These are phyloP conservation scores for Phytophthora niederhauseri DNA, from an alignment of 352 stramenopile genomes.

Conservation along the genomic window DNA sequence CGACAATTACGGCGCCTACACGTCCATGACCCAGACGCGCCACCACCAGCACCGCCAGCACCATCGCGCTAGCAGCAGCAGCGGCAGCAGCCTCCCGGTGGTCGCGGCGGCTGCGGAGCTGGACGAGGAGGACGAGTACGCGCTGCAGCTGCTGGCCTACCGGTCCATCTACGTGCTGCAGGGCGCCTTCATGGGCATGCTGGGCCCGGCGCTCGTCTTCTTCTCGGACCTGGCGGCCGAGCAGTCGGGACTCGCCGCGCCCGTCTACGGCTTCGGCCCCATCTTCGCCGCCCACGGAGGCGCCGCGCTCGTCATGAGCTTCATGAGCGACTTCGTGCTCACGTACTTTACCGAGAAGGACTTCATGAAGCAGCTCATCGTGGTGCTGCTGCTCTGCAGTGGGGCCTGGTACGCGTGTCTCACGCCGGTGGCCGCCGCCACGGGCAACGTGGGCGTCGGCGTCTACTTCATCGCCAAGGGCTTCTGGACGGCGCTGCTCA, in stretches of 20 bases:
- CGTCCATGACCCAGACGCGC: conserved; percentile 28
- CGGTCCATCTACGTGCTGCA: conserved; percentile 72
- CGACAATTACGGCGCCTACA: conserved; percentile 30
- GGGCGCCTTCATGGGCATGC: conserved; percentile 65
- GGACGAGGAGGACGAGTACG: conserved; percentile 54
- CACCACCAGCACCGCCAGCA: conserved; percentile 37
- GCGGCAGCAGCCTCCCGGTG: conserved; percentile 29
- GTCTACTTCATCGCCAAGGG: conserved; percentile 80
- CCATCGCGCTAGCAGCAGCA: conserved; percentile 36
- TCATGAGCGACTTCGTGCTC: conserved; percentile 81
- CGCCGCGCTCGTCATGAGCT: conserved; percentile 74
- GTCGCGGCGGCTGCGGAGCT: conserved; percentile 23
- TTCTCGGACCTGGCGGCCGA: conserved; percentile 59
- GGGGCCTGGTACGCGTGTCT: conserved; percentile 75
- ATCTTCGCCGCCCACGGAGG: conserved; percentile 80
- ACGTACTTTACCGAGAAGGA: conserved; percentile 69
- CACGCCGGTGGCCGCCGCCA: conserved; percentile 56
- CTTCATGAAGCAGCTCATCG: conserved; percentile 75
- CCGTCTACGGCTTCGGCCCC: conserved; percentile 69
- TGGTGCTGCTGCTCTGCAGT: conserved; percentile 60
- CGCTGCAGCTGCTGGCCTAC: conserved; percentile 71
- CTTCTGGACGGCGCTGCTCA: conserved; percentile 74
- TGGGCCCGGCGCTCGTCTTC: conserved; percentile 68
- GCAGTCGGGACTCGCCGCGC: conserved; percentile 45
- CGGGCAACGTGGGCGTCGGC: conserved; percentile 67